Conservation (phyloP, 805 yeast genomes). For the Zygoascus biomembranicola region DNA sequence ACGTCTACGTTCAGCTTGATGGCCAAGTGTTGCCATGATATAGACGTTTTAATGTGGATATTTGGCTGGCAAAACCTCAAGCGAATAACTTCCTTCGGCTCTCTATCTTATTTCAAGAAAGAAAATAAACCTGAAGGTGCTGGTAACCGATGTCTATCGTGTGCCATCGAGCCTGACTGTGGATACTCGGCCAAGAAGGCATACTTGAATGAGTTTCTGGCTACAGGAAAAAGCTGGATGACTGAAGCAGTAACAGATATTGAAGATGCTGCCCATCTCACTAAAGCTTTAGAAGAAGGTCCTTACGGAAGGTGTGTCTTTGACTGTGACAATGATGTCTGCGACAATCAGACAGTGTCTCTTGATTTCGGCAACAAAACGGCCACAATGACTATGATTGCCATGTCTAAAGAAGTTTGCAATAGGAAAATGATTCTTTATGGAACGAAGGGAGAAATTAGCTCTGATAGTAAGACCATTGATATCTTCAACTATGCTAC, state of each 20-base stretch:
- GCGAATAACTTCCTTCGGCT: slow-evolving; percentile 18
- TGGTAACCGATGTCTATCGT: slow-evolving; percentile 14
- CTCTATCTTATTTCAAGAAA: slow-evolving; percentile 14
- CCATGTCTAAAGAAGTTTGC: slow-evolving; percentile 18
- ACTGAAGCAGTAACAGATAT: slow-evolving; percentile 1
- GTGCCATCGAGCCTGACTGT: slow-evolving; percentile 14
- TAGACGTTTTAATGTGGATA: slow-evolving; percentile 21
- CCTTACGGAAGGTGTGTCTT: slow-evolving; percentile 20
- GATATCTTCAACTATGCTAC: slow-evolving; percentile 17
- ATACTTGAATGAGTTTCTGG: slow-evolving; percentile 10
- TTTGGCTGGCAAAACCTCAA: slow-evolving; percentile 15
- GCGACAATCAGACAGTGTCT: slow-evolving; percentile 19
- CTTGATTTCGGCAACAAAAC: slow-evolving; percentile 19
- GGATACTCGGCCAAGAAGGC: slow-evolving; percentile 18
- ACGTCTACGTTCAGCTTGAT: slow-evolving; percentile 18
- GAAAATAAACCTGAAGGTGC: slow-evolving; percentile 18
- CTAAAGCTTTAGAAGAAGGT: slow-evolving; percentile 13
- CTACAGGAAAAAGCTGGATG: neutral
- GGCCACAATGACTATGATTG: slow-evolving; percentile 23
- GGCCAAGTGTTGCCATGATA: slow-evolving; percentile 24
- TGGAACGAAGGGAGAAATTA: slow-evolving; percentile 20
- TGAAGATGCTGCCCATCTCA: slow-evolving; percentile 15
- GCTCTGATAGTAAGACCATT: slow-evolving; percentile 17
- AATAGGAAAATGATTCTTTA: slow-evolving; percentile 16
- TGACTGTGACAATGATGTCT: slow-evolving; percentile 20